phyloP scores from a whole-genome alignment of 164 flowering plant genomes.

The Protea cynaroides region DNA sequence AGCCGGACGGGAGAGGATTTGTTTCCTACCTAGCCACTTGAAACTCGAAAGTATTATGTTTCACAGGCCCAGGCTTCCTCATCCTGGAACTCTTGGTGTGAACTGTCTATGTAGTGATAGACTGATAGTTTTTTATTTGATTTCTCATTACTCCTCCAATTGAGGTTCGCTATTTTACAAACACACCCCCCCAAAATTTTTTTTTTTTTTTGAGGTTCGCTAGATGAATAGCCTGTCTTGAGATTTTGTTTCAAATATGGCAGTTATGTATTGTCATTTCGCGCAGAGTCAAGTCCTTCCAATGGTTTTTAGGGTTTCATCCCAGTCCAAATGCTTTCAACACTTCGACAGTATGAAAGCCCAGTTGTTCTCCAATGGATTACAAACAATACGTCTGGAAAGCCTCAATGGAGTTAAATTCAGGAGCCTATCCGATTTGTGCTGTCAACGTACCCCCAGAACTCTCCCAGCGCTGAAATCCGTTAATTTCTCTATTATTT shows the following conservation, averaged over 20 bases:
- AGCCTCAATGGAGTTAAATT: conserved; percentile 13
- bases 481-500: not conserved
- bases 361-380: conserved; percentile 25
- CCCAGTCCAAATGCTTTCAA: conserved; percentile 25
- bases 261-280: conserved; percentile 39
- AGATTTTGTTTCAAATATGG: not conserved
- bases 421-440: conserved; percentile 9
- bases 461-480: not conserved
- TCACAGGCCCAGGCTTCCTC: too few relatives aligned
- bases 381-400: conserved; percentile 21
- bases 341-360: conserved; percentile 17
- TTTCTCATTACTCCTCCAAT: too few relatives aligned
- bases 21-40: too few relatives aligned
- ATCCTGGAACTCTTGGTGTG: too few relatives aligned
- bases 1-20: too few relatives aligned
- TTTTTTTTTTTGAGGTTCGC: too few relatives aligned
- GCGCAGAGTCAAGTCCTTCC: conserved; percentile 43
- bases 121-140: too few relatives aligned
- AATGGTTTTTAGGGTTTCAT: conserved; percentile 42
- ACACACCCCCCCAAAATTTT: too few relatives aligned
- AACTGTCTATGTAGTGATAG: too few relatives aligned
- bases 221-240: too few relatives aligned
- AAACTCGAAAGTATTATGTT: too few relatives aligned
- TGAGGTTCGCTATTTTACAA: too few relatives aligned
- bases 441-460: not conserved